Percentiles rank a stretch among this genome's conserved stretches.
Evolutionary conservation across 2,329 filamentous ascomycete species (phyloP).

Genomic region (Fusarium oligoseptatum): DNA sequence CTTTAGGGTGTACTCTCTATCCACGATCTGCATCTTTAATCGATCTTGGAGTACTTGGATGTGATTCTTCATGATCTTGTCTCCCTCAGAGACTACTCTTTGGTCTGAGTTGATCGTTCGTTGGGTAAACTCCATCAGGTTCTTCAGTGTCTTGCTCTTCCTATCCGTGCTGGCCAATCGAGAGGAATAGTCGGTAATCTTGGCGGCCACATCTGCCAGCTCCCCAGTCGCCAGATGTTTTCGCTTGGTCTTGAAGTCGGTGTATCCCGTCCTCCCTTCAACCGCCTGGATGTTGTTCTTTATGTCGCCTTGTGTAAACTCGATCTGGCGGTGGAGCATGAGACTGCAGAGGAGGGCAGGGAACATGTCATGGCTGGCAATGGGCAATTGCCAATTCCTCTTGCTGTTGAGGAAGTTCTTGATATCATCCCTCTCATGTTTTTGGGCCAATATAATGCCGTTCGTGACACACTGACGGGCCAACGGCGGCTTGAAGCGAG

Average conservation of each 20-base stretch:
- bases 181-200: slow-evolving; percentile 52
- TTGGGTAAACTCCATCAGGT: slow-evolving; percentile 51
- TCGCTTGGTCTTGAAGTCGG: slow-evolving; percentile 48
- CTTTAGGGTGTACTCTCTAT: slow-evolving; percentile 53
- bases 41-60: slow-evolving; percentile 49
- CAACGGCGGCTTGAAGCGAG: slow-evolving; percentile 18
- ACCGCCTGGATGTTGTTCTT: slow-evolving; percentile 50
- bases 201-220: slow-evolving; percentile 49
- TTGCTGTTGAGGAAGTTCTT: slow-evolving; percentile 39
- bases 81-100: slow-evolving; percentile 11
- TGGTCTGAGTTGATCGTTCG: slow-evolving; percentile 1
- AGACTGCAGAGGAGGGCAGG: slow-evolving; percentile 52
- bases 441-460: slow-evolving; percentile 50
- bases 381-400: slow-evolving; percentile 46
- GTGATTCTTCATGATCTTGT: slow-evolving; percentile 45
- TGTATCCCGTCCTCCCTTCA: slow-evolving; percentile 54
- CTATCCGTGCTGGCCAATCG: slow-evolving; percentile 55
- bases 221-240: slow-evolving; percentile 47
- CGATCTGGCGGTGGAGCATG: slow-evolving; percentile 52
- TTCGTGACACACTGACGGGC: slow-evolving; percentile 41
- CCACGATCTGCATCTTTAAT: slow-evolving; percentile 53
- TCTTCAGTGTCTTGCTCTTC: slow-evolving; percentile 53
- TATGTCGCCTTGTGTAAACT: slow-evolving; percentile 49
- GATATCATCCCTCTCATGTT: slow-evolving; percentile 43
- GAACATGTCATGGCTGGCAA: slow-evolving; percentile 52